Percentiles rank a stretch among this genome's conserved stretches.
phyloP scores from a whole-genome alignment of 345 rosid species.

The Noccaea caerulescens region DNA sequence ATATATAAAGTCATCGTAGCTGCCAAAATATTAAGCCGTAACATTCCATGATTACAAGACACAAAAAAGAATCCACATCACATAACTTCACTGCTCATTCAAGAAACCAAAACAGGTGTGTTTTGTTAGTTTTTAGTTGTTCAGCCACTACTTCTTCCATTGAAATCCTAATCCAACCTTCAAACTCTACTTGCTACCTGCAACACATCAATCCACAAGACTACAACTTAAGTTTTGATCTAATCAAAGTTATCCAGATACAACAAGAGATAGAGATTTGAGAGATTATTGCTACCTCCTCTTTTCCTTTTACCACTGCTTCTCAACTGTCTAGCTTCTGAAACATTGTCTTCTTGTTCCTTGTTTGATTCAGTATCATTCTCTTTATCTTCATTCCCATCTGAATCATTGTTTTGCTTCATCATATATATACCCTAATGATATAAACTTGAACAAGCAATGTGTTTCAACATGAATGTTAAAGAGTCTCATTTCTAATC shows the following conservation, averaged over 20 bases:
- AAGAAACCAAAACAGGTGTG: not conserved
- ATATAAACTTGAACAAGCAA: slow-evolving; percentile 40
- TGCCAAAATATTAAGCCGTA: no score
- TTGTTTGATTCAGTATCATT: slow-evolving; percentile 9
- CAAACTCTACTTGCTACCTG: slow-evolving; percentile 37
- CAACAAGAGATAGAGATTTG: slow-evolving; percentile 1
- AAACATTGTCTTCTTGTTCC: slow-evolving; percentile 24
- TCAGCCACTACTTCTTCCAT: slow-evolving; percentile 9
- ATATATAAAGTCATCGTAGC: not conserved
- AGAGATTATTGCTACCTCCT: slow-evolving; percentile 24
- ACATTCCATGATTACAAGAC: no score
- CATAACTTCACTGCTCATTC: not conserved
- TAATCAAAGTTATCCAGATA: not conserved
- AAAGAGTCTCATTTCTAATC: no score
- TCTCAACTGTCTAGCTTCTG: slow-evolving; percentile 16
- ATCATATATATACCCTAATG: slow-evolving; percentile 42
- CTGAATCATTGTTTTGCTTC: slow-evolving; percentile 21
- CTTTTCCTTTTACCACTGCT: slow-evolving; percentile 38
- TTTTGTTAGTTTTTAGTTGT: not conserved
- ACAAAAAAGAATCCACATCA: no score
- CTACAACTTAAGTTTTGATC: not conserved
- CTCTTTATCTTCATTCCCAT: slow-evolving; percentile 15
- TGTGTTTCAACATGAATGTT: not conserved
- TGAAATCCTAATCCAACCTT: not conserved
- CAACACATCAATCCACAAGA: slow-evolving; percentile 20